Percentiles rank a stretch among this genome's conserved stretches.
Evolutionary conservation across 257 asterid genomes (phyloP).

Genomic region (Capsicum chinense): DNA sequence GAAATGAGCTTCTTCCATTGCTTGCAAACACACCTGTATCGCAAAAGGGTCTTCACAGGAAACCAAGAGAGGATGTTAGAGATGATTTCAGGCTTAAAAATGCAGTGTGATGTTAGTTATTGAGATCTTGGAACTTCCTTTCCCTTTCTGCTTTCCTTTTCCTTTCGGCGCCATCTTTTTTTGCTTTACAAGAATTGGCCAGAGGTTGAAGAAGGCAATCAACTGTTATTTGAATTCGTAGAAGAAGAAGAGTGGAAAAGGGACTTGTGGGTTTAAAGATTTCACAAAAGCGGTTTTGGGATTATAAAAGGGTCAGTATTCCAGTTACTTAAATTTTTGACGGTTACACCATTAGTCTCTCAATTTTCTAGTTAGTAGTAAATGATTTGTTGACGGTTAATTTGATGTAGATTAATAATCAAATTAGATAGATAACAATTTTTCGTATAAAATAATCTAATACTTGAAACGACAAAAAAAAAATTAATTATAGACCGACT

Average conservation of each 20-base stretch:
- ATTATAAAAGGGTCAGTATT: no score
- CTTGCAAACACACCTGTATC: constrained; percentile 17
- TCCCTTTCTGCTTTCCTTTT: neutral
- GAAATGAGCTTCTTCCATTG: neutral
- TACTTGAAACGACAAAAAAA: no score
- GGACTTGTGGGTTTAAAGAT: neutral
- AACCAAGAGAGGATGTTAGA: neutral
- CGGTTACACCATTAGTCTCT: no score
- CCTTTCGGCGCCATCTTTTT: neutral
- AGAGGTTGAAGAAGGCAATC: neutral
- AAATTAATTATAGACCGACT: no score
- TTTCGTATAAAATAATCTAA: no score
- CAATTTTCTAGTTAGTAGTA: no score
- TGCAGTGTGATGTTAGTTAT: neutral
- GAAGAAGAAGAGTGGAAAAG: neutral
- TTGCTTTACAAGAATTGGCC: neutral
- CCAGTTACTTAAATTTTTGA: no score
- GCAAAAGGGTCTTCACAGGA: constrained; percentile 19
- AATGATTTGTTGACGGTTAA: no score
- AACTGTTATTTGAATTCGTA: no score
- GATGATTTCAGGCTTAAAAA: neutral
- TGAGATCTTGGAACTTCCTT: neutral
- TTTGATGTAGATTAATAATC: no score
- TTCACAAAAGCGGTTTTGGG: no score
- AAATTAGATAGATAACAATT: no score